Evolutionary conservation across 805 yeast species (phyloP).

Genomic region (Yarrowia sp.): DNA sequence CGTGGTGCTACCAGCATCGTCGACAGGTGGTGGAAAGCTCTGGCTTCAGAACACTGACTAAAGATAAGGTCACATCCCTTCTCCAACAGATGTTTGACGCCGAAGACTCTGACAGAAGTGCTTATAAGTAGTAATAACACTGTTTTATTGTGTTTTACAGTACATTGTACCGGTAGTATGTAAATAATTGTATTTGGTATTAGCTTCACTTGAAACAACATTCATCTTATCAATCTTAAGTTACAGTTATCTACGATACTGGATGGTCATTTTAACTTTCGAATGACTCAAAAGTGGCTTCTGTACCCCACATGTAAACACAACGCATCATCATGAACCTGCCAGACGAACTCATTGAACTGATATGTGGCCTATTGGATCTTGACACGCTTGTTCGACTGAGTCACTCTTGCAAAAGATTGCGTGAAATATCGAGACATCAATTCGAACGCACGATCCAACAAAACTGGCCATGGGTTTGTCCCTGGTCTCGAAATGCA

Average conservation of each 20-base stretch:
- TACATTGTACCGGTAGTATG: too few relatives aligned
- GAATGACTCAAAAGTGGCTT: too few relatives aligned
- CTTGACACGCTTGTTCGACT: not conserved
- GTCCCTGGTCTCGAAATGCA: not conserved
- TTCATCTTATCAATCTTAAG: too few relatives aligned
- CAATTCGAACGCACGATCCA: not conserved
- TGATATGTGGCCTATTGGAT: not conserved
- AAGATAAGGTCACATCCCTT: not conserved
- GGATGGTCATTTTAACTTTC: too few relatives aligned
- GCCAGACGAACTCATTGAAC: not conserved
- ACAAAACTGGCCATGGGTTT: not conserved
- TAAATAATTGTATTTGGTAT: too few relatives aligned
- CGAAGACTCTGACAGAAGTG: not conserved
- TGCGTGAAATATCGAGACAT: not conserved
- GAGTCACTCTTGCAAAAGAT: not conserved
- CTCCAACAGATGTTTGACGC: slow-evolving; percentile 10
- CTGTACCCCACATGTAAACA: too few relatives aligned
- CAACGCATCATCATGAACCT: not conserved
- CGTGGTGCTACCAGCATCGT: not conserved
- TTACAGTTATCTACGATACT: too few relatives aligned
- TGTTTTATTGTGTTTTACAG: too few relatives aligned
- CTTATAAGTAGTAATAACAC: not conserved
- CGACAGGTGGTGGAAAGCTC: not conserved
- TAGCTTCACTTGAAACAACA: too few relatives aligned
- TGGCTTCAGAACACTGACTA: not conserved